A percentile compares a stretch with the other conserved stretches of the same genome.
These are phyloP conservation scores for Abrus pulchellus DNA, from an alignment of 306 rosid genomes.

Conservation along the genomic window DNA sequence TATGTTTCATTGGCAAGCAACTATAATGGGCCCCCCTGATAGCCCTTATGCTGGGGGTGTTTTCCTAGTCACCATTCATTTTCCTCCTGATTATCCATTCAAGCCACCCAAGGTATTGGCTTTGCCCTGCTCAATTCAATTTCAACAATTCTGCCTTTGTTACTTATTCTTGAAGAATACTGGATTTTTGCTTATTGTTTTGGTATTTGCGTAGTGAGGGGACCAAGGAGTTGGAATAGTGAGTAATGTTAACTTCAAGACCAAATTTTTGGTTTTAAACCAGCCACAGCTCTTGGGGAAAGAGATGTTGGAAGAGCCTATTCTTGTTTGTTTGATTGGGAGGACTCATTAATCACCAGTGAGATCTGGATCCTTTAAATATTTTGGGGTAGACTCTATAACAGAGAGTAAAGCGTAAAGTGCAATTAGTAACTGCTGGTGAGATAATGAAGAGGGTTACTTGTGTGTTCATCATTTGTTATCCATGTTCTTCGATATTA, in stretches of 20 bases:
- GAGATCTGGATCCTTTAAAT: background rate
- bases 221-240: background rate
- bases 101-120: conserved; percentile 80
- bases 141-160: conserved; percentile 12
- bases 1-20: conserved; percentile 95
- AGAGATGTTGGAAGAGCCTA: conserved; percentile 1
- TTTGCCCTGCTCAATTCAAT: background rate
- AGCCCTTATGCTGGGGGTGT: conserved; percentile 91
- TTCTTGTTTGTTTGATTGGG: conserved; percentile 3
- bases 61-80: conserved; percentile 83
- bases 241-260: background rate
- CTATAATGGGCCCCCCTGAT: conserved; percentile 88
- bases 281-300: background rate
- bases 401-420: background rate
- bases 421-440: background rate
- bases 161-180: conserved; percentile 3
- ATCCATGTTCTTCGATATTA: background rate
- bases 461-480: background rate
- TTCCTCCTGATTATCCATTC: conserved; percentile 92
- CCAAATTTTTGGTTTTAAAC: conserved; percentile 6
- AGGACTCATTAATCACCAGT: background rate
- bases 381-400: background rate
- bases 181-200: conserved; percentile 11
- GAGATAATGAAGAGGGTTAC: conserved; percentile 3
- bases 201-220: background rate